phyloP scores from a whole-genome alignment of 2,329 filamentous ascomycete genomes.

The Ophiostoma australiae region DNA sequence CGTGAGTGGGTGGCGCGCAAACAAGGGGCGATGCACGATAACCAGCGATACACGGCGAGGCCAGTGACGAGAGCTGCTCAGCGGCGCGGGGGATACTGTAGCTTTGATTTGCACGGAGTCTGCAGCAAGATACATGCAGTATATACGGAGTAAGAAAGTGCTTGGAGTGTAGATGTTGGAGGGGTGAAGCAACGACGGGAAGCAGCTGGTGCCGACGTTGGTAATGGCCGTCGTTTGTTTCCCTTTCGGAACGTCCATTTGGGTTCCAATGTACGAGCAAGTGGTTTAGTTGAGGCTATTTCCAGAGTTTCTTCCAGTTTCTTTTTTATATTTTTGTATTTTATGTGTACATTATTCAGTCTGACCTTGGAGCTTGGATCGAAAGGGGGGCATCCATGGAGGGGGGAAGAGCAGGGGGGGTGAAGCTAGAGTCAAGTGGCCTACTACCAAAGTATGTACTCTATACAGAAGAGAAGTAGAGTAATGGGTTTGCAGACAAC shows the following conservation, averaged over 20 bases:
- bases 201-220: neutral
- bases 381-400: neutral
- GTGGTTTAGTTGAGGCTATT: neutral
- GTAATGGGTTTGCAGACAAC: neutral
- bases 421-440: neutral
- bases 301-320: neutral
- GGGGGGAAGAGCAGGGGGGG: neutral
- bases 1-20: neutral
- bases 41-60: neutral
- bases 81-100: neutral
- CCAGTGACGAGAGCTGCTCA: neutral
- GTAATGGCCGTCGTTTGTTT: neutral
- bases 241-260: neutral
- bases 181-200: constrained; percentile 10
- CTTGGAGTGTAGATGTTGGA: neutral
- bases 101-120: neutral
- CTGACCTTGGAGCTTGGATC: neutral
- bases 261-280: neutral
- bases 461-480: neutral
- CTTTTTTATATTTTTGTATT: neutral
- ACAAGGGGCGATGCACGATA: neutral
- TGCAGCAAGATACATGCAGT: neutral
- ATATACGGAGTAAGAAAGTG: neutral
- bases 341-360: neutral
- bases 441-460: neutral